Evolutionary conservation across 805 yeast species (phyloP), one percentile per base, ranked within the genome.

Genomic region (Cyberlindnera bimundalis): DNA sequence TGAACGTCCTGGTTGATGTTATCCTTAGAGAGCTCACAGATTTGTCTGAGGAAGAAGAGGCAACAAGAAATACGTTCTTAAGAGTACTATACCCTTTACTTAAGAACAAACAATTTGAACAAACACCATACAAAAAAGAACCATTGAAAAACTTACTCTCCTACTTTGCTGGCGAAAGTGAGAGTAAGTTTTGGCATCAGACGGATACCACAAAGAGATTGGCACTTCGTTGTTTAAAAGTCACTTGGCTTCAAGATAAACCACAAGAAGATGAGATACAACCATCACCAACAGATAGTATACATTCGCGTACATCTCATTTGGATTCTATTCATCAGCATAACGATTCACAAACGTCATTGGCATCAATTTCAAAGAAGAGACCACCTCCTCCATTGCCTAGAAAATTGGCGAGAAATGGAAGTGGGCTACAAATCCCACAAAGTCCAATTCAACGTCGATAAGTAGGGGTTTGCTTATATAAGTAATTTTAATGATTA

Each of bases 1-100:
- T 90, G 43, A 81, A 83, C 52, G 95, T 90, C 6, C 72, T 90
- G 42, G 79, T 84, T 12, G 96, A 88, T 55, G 89, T 90, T 9
- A 69, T 90, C 38, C 70, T 90, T 2, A 67, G 98, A 39, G 96
- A 90, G 56, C 67, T 91, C 39, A 74, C 75, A 49, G 80, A 90
- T 53, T 61, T 87, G 29, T 76, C 89, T 17, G 73, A 70, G 11
- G 76, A 74, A 16, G 76, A 77, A 28, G 82, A 73, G 42, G 63
- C 73, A 9, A 62, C 80, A 29, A 76, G 85, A 40, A 81, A 81
- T 54, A 78, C 88, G 10, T 88, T 83, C 53, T 62, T 90, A 30
- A 70, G 93, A 42, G 88, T 89, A 3, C 52, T 91, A 23, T 71
- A 78, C 47, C 95, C 95, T 1, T 62, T 90, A 53, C 60, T 90